Base-by-base conservation (phyloP, 257 asterid genomes). In the Nicotiana undulata region DNA sequence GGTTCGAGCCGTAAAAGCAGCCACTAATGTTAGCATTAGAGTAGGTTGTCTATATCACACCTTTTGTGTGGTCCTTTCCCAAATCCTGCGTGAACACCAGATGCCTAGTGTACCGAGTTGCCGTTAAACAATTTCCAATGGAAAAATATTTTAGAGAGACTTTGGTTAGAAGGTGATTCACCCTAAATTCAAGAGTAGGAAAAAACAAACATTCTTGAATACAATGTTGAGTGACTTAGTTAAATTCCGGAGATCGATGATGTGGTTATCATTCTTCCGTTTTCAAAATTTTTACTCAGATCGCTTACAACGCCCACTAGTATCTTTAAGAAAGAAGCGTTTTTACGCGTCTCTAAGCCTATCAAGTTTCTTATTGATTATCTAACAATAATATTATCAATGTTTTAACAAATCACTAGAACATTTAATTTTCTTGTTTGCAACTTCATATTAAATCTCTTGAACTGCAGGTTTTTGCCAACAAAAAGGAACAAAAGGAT, bases 401-500 rank as follows among this genome's bases (percentile, higher is more conserved):
- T 28, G 3, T 13, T 63, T 22, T 64, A 64, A 64, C 24, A 1
- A 17, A 66, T 1, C 75, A 8, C 26, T 31, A 16, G 46, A 65
- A 16, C 9, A 37, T 37, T 37, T 16, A 17, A 12, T 16, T n/a
- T 17, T n/a, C 55, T 37, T 37, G 76, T 34, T 67, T 67, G 18
- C 32, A 40, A 22, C 34, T 40, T 70, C 9, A 9, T 34, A 9
- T n/a, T n/a, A 34, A 37, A 40, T 70, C 6, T 40, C 12, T n/a
- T 20, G 34, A 1, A n/a, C 18, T 75, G 2, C 46, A 81, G 84
- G 65, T 40, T 59, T 81, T 18, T 81, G 24, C 84, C 84, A 10
- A 81, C 84, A 3, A 81, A 81, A 76, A 63, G 44, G 32, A 81
- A 75, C 58, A 75, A 79, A 63, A 81, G 68, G 80, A 81, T 81